Percentiles rank a stretch among this genome's conserved stretches.
These are phyloP conservation scores for Apostasia shenzhenica DNA, from an alignment of 106 monocot species.

Conservation along the genomic window DNA sequence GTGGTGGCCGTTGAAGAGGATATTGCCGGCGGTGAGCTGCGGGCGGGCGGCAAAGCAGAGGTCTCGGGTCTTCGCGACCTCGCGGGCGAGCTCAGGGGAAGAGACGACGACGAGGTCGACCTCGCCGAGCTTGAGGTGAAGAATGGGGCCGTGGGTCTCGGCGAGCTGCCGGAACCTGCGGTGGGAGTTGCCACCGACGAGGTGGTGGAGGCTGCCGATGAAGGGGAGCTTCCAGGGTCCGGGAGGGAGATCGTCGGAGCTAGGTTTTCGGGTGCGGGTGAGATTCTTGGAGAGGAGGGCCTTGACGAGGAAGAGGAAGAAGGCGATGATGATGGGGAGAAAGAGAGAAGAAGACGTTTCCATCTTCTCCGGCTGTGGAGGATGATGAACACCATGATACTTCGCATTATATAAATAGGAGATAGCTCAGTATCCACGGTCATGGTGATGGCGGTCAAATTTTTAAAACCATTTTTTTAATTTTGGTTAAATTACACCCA, in stretches of 20 bases:
- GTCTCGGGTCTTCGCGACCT: constrained; percentile 14
- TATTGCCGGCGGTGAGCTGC: neutral
- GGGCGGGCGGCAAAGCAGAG: constrained; percentile 8
- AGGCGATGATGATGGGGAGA: neutral
- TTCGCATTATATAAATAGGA: too few species aligned
- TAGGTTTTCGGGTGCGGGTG: neutral
- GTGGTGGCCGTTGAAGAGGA: constrained; percentile 5
- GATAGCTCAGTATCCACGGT: too few species aligned
- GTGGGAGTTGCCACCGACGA: constrained; percentile 7
- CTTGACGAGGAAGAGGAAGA: neutral
- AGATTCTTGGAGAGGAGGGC: neutral
- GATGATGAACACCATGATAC: too few species aligned
- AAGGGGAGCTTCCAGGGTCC: constrained; percentile 17
- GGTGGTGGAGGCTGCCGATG: constrained; percentile 21
- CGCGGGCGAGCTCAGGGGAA: constrained; percentile 7
- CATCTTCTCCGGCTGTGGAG: too few species aligned
- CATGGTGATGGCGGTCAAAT: too few species aligned
- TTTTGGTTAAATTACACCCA: too few species aligned
- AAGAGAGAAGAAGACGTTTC: too few species aligned
- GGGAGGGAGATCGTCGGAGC: constrained; percentile 1
- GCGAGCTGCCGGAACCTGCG: constrained; percentile 1
- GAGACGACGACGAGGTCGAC: constrained; percentile 10
- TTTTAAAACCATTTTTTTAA: too few species aligned
- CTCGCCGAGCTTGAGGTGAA: constrained; percentile 21
- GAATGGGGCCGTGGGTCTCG: constrained; percentile 9